Conservation (phyloP, 1,139 yeast species). For the Kluyveromyces sp. region DNA sequence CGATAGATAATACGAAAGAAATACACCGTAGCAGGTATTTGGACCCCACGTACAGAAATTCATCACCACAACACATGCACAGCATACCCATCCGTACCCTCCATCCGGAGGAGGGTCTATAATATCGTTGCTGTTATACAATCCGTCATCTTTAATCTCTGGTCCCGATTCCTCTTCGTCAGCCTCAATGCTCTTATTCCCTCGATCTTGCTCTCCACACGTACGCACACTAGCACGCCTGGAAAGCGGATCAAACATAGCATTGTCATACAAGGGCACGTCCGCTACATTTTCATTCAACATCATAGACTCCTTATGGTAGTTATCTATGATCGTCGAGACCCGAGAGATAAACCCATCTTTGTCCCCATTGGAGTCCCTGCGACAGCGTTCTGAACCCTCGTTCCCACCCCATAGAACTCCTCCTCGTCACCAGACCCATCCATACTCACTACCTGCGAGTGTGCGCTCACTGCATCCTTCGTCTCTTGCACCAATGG, state of each 20-base stretch:
- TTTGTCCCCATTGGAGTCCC: background rate
- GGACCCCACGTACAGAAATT: slow-evolving; percentile 58
- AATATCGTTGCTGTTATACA: slow-evolving; percentile 29
- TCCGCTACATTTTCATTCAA: slow-evolving; percentile 1
- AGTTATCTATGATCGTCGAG: slow-evolving; percentile 1
- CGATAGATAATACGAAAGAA: slow-evolving; percentile 42
- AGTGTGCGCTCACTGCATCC: background rate
- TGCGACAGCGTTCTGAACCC: too few relatives aligned
- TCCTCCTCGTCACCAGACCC: too few relatives aligned
- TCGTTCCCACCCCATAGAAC: too few relatives aligned
- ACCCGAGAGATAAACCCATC: slow-evolving; percentile 6
- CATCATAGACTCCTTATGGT: slow-evolving; percentile 1
- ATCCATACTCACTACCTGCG: too few relatives aligned
- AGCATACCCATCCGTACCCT: slow-evolving; percentile 57
- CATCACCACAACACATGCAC: slow-evolving; percentile 38
- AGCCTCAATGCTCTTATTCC: background rate
- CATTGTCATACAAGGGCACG: slow-evolving; percentile 2
- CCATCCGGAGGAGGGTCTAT: slow-evolving; percentile 45
- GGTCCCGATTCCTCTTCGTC: background rate
- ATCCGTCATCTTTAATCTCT: slow-evolving; percentile 18
- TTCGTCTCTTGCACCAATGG: background rate
- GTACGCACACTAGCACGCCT: background rate
- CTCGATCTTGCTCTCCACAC: background rate
- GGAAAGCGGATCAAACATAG: slow-evolving; percentile 3
- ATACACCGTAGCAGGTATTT: slow-evolving; percentile 51